Base-by-base conservation (phyloP, 345 rosid genomes). In the Corchorus capsularis region DNA sequence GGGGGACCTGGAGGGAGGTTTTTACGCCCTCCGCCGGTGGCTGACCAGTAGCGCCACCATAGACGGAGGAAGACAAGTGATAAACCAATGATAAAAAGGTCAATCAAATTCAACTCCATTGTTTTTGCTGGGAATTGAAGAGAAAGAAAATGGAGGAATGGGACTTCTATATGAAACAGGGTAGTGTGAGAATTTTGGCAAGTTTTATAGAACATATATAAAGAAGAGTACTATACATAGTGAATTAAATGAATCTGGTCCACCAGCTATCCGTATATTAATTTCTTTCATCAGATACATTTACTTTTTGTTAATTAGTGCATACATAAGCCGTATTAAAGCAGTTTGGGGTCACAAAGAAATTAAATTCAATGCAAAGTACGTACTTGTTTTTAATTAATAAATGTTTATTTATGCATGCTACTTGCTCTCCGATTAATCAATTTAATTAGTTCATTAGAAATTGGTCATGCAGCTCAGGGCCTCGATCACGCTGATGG, bases 1-100 rank as follows among this genome's bases (percentile, higher is more conserved):
- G 84, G 91, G 0, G 98, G 96, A 0, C 97, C 96, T 0, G 96
- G 98, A 0, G 97, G 99, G 56, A 93, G 90, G 77, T 82, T 92
- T 67, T 61, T 45, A 15, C 81, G 52, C 1, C 76, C 57, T 4
- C 75, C 68, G 3, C 80, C 43, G 20, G 61, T 52, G 71, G 57
- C 1, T 35, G 86, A 72, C 69, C 47, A 82, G 63, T 72, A 83
- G 5, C 90, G 89, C 91, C 92, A 92, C 90, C 93, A 89, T 12
- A 87, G 34, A 59, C 54, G 56, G 64, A 91, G 73, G 67, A 94
- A 82, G 62, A 88, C 6, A 41, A 91, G 43, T 53, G 86, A 73
- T 0, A 81, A 76, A 73, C 64, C 64, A 69, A 89, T 53, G 41
- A 91, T 71, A 60, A 90, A 77, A 75, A 90, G 37, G 75, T 95